Conservation (phyloP, 495 filamentous ascomycete genomes). For the Paragyromitra xinjiangensis region DNA sequence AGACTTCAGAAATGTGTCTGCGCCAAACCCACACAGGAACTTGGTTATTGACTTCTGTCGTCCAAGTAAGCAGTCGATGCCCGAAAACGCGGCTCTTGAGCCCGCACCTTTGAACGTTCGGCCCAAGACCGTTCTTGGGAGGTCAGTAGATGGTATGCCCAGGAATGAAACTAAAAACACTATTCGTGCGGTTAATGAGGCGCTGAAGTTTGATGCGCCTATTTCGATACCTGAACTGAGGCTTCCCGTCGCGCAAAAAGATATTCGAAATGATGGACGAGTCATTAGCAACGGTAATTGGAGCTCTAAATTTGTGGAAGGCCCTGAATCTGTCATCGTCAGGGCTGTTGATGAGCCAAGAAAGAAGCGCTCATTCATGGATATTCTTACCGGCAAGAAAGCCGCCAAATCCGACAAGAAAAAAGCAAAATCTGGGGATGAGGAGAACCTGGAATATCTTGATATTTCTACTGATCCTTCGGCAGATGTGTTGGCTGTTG, state of each 20-base stretch:
- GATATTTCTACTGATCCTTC: not conserved
- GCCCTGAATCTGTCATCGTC: not conserved
- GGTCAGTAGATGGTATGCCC: not conserved
- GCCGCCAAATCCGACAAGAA: slow-evolving; percentile 15
- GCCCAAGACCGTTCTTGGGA: slow-evolving; percentile 6
- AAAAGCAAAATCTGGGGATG: slow-evolving; percentile 1
- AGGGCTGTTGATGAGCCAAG: slow-evolving; percentile 21
- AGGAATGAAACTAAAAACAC: slow-evolving; percentile 22
- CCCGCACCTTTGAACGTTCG: slow-evolving; percentile 14
- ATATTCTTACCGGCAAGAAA: slow-evolving; percentile 43
- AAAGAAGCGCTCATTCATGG: slow-evolving; percentile 49
- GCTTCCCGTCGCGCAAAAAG: not conserved
- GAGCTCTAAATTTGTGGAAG: not conserved
- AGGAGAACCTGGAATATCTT: not conserved
- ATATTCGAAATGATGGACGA: not conserved
- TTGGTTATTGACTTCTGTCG: not conserved
- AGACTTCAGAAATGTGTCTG: slow-evolving; percentile 41
- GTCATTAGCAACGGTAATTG: not conserved
- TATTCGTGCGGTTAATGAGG: slow-evolving; percentile 12
- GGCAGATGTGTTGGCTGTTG: slow-evolving; percentile 5
- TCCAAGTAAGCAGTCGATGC: not conserved
- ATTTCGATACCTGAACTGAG: slow-evolving; percentile 31
- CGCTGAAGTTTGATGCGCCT: slow-evolving; percentile 29
- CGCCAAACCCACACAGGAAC: slow-evolving; percentile 35
- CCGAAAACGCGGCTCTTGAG: not conserved